Percentiles rank a stretch among this genome's conserved stretches.
Conservation (phyloP, 2,329 filamentous ascomycete species). For the Hawksworthiomyces lignivorus region DNA sequence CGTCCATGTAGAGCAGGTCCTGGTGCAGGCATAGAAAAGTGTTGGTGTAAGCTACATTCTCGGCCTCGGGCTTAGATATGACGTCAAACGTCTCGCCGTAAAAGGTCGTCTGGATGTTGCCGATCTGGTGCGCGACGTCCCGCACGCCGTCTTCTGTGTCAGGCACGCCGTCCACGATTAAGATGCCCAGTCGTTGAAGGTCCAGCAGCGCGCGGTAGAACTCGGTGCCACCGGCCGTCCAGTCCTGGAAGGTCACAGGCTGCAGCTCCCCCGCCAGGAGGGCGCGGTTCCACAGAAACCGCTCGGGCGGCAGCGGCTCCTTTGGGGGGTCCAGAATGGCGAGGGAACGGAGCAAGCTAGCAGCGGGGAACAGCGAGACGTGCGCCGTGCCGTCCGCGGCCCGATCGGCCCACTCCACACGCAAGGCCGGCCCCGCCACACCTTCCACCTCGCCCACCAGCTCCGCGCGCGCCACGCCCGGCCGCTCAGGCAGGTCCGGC, state of each 20-base stretch:
- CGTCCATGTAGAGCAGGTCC: slow-evolving; percentile 79
- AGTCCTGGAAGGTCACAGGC: slow-evolving; percentile 58
- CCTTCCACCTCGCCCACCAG: slow-evolving; percentile 3
- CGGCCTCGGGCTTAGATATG: slow-evolving; percentile 68
- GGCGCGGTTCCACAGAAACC: slow-evolving; percentile 33
- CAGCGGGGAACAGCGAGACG: slow-evolving; percentile 9
- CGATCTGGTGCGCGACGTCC: slow-evolving; percentile 63
- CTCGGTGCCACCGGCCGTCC: slow-evolving; percentile 49
- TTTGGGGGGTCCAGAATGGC: slow-evolving; percentile 32
- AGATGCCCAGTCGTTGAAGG: slow-evolving; percentile 59
- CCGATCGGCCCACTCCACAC: slow-evolving; percentile 3
- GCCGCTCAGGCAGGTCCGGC: slow-evolving; percentile 46
- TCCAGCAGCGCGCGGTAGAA: slow-evolving; percentile 56
- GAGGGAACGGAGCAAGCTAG: slow-evolving; percentile 19
- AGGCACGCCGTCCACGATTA: slow-evolving; percentile 72
- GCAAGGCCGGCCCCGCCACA: not conserved
- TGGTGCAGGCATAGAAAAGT: slow-evolving; percentile 81
- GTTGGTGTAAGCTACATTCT: slow-evolving; percentile 88
- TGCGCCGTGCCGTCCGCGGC: not conserved
- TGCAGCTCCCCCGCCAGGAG: slow-evolving; percentile 33
- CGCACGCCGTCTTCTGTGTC: slow-evolving; percentile 57
- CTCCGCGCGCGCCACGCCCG: not conserved
- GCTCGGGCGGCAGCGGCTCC: slow-evolving; percentile 22
- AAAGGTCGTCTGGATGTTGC: slow-evolving; percentile 75
- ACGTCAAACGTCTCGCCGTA: slow-evolving; percentile 93